Evolutionary conservation across 2,329 filamentous ascomycete genomes (phyloP), one percentile per base, ranked within the genome.

Genomic region (Neoscytalidium dimidiatum): DNA sequence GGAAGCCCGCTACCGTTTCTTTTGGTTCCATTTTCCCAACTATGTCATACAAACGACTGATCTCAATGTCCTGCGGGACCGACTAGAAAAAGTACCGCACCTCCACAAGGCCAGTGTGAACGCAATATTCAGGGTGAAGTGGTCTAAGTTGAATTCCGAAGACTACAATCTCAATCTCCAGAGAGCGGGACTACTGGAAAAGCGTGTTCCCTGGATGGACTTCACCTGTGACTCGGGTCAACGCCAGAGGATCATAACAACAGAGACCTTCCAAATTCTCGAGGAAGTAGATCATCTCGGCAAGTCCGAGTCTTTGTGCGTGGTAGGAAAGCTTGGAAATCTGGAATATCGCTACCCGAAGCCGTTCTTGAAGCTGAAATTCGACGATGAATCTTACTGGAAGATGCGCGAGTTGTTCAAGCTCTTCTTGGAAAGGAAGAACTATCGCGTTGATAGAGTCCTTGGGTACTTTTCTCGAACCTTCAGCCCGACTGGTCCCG

Each of bases 11-110:
- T 60, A 31, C n/a, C 56, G 56, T 26, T 60, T 60, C 26, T 60
- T 44, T 28, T 60, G 56, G 56, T 60, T 60, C 9, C 56, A 60
- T 21, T 33, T 60, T 14, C 38, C 56, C 9, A 60, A 60, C 7
- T 33, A 8, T 11, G 13, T 33, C 9, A 21, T 60, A 9, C n/a
- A 14, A 1, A 2, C 8, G 3, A 6, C 13, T 17, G 14, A 13
- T 9, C 17, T 44, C 5, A 4, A 3, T 13, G 9, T 14, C 13
- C n/a, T 60, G 11, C 38, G 3, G 8, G 6, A 11, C 11, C 56
- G 41, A 31, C 14, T 60, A 28, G 23, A 23, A 23, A 44, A 21
- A 28, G 23, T 60, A 9, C 38, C 56, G 2, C 11, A 19, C n/a
- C 38, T n/a, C 4, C 56, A 60, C 13, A 14, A 17, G 5, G 17